Conservation (phyloP, 441 rosid genomes). For the Cnidoscolus chayamansa region DNA sequence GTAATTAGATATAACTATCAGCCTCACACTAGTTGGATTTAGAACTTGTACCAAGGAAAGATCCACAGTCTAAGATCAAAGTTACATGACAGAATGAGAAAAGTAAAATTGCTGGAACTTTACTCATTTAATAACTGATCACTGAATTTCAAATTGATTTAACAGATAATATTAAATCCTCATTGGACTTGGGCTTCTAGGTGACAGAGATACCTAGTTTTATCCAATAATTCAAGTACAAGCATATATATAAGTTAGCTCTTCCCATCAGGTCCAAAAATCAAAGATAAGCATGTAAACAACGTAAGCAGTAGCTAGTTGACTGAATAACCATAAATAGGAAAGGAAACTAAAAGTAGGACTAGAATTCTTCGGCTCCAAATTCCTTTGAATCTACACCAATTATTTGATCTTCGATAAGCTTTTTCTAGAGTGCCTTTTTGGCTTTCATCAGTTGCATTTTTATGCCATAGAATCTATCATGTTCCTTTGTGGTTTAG, state of each 20-base stretch:
- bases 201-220: neutral
- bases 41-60: neutral
- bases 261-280: neutral
- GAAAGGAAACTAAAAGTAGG: neutral
- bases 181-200: neutral
- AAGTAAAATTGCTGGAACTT: neutral
- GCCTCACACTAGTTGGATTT: neutral
- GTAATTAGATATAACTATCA: neutral
- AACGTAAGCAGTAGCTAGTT: neutral
- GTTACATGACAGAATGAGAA: neutral
- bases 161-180: neutral
- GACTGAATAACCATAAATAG: neutral
- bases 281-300: neutral
- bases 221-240: neutral
- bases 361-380: neutral
- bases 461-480: neutral
- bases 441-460: neutral
- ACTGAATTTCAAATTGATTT: neutral
- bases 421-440: neutral
- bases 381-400: neutral
- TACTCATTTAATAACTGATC: neutral
- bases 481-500: neutral
- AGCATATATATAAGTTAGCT: no score
- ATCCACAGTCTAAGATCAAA: neutral
- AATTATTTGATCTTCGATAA: neutral